phyloP scores from a whole-genome alignment of 179 eudicot genomes.

The Carnegiea gigantea region DNA sequence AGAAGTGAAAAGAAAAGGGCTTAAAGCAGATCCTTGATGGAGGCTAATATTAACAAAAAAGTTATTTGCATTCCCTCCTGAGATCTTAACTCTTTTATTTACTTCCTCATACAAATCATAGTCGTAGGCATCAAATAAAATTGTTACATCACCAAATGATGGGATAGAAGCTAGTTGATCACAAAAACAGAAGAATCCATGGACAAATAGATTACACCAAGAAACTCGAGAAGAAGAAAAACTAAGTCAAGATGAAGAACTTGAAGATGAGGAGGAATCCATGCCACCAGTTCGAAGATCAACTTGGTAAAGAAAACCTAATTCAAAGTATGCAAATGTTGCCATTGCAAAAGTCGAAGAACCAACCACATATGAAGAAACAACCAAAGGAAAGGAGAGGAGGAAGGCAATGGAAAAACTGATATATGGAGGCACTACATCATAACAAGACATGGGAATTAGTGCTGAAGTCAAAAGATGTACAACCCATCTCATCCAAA shows the following conservation, averaged over 20 bases:
- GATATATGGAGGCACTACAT: background rate
- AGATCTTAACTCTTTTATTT: no score
- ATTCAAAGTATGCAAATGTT: conserved; percentile 27
- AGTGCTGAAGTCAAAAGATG: conserved; percentile 18
- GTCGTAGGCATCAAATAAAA: no score
- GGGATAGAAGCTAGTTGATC: no score
- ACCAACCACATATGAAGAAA: conserved; percentile 20
- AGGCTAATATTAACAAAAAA: no score
- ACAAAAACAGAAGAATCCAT: conserved; percentile 1
- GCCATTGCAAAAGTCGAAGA: conserved; percentile 23
- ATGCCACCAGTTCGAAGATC: conserved; percentile 14
- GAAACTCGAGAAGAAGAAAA: conserved; percentile 13
- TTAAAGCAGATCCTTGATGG: no score
- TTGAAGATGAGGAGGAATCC: background rate
- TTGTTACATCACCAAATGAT: no score
- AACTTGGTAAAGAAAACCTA: conserved; percentile 17
- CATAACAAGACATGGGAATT: conserved; percentile 31
- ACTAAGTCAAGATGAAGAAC: background rate
- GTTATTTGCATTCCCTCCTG: no score
- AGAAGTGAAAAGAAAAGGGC: no score
- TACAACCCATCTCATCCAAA: conserved; percentile 30
- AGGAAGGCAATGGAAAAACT: conserved; percentile 27
- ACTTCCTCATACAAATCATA: no score
- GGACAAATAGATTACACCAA: conserved; percentile 17
- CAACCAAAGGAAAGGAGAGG: conserved; percentile 13